phyloP scores from a whole-genome alignment of 148 eudicot genomes.

The Cornus controversa region DNA sequence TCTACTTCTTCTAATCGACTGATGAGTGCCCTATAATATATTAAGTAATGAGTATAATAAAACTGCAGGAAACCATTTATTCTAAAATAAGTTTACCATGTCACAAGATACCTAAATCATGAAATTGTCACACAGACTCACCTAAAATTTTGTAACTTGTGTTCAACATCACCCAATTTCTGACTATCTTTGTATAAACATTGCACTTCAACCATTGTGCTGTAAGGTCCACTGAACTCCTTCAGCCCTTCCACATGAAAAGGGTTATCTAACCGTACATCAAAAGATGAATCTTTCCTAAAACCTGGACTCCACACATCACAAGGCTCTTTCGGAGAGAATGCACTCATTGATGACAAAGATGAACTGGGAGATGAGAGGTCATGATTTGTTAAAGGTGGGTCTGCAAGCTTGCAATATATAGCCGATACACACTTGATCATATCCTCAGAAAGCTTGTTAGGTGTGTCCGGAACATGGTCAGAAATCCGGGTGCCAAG shows the following conservation, averaged over 20 bases:
- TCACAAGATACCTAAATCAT: not conserved
- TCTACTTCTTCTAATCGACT: constrained; percentile 74
- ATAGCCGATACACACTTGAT: constrained; percentile 74
- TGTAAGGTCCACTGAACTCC: constrained; percentile 94
- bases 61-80: constrained; percentile 1
- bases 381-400: constrained; percentile 49
- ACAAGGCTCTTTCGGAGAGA: constrained; percentile 55
- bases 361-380: constrained; percentile 79
- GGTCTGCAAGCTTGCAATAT: constrained; percentile 73
- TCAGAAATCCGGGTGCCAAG: constrained; percentile 74
- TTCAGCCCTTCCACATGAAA: constrained; percentile 87
- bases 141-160: constrained; percentile 69
- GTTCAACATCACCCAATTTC: constrained; percentile 74
- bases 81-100: constrained; percentile 1
- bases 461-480: constrained; percentile 69
- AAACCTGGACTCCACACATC: constrained; percentile 85
- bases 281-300: constrained; percentile 72
- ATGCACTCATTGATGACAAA: constrained; percentile 63
- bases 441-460: constrained; percentile 84
- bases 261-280: constrained; percentile 75
- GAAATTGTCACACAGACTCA: constrained; percentile 19
- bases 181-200: constrained; percentile 65
- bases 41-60: constrained; percentile 4
- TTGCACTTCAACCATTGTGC: constrained; percentile 89
- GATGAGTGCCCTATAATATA: constrained; percentile 60